phyloP scores from a whole-genome alignment of 169 alveolate species.

The Eimeria tenella region DNA sequence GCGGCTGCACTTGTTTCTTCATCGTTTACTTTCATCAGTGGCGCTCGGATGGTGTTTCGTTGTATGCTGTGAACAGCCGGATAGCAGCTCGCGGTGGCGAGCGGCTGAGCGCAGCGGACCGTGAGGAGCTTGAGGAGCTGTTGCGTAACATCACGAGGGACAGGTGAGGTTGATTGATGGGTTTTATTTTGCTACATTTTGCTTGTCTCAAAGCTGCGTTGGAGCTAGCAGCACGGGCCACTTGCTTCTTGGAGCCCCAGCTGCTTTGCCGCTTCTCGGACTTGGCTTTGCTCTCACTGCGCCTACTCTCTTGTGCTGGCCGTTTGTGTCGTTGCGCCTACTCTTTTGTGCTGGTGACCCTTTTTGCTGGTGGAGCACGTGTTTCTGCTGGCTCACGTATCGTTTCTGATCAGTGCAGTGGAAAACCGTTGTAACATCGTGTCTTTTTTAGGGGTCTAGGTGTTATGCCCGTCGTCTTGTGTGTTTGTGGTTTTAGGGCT shows the following conservation, averaged over 20 bases:
- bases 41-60: neutral
- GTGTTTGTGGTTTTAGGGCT: slow-evolving; percentile 38
- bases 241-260: too few species aligned
- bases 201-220: too few species aligned
- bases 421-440: neutral
- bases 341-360: neutral
- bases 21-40: neutral
- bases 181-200: too few species aligned
- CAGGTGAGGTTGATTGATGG: slow-evolving; percentile 15
- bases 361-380: neutral
- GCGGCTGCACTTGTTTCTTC: neutral
- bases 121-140: slow-evolving; percentile 75
- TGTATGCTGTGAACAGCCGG: slow-evolving; percentile 30
- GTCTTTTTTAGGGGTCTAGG: neutral
- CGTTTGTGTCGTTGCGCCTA: neutral
- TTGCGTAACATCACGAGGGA: slow-evolving; percentile 77
- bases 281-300: too few species aligned
- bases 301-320: neutral
- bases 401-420: neutral
- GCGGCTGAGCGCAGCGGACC: slow-evolving; percentile 68
- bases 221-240: too few species aligned
- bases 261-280: too few species aligned
- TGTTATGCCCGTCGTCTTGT: neutral
- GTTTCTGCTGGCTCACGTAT: neutral
- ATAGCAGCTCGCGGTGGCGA: slow-evolving; percentile 75